Evolutionary conservation across 345 rosid genomes (phyloP).

Genomic region (Nephelium lappaceum): DNA sequence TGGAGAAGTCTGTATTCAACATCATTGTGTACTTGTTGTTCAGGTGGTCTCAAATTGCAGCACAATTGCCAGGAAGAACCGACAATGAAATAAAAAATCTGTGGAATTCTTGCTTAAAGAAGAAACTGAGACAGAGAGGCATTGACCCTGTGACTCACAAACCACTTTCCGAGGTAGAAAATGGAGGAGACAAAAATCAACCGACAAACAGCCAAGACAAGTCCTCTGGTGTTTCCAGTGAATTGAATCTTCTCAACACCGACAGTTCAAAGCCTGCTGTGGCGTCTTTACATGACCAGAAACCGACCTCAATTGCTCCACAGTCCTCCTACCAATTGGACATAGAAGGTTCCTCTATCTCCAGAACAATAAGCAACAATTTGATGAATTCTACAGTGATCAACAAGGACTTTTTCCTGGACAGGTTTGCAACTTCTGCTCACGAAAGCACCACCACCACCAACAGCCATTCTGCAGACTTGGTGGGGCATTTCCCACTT

Average conservation of each 20-base stretch:
- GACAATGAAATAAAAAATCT: slow-evolving; percentile 70
- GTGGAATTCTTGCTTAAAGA: slow-evolving; percentile 68
- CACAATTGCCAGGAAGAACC: slow-evolving; percentile 70
- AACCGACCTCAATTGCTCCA: slow-evolving; percentile 26
- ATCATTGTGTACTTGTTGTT: slow-evolving; percentile 10
- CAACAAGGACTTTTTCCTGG: slow-evolving; percentile 38
- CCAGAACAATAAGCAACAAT: slow-evolving; percentile 39
- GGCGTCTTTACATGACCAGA: slow-evolving; percentile 19
- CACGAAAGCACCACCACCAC: slow-evolving; percentile 34
- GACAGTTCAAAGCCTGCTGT: slow-evolving; percentile 15
- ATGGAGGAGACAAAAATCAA: slow-evolving; percentile 48
- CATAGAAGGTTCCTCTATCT: slow-evolving; percentile 44
- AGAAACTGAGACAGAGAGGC: slow-evolving; percentile 58
- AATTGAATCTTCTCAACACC: slow-evolving; percentile 30
- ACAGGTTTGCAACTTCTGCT: slow-evolving; percentile 36
- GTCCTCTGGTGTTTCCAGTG: slow-evolving; percentile 26
- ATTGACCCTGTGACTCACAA: slow-evolving; percentile 69
- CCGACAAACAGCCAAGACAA: slow-evolving; percentile 25
- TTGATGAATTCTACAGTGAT: slow-evolving; percentile 19
- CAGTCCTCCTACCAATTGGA: slow-evolving; percentile 38
- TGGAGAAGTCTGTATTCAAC: neutral
- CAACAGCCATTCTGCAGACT: slow-evolving; percentile 35
- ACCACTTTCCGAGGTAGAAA: slow-evolving; percentile 59
- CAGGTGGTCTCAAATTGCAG: slow-evolving; percentile 78
- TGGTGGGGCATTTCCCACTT: slow-evolving; percentile 38